Percentiles rank a stretch among this genome's conserved stretches.
These are phyloP conservation scores for Soucietia sequanensis DNA, from an alignment of 805 yeast species.

Conservation along the genomic window DNA sequence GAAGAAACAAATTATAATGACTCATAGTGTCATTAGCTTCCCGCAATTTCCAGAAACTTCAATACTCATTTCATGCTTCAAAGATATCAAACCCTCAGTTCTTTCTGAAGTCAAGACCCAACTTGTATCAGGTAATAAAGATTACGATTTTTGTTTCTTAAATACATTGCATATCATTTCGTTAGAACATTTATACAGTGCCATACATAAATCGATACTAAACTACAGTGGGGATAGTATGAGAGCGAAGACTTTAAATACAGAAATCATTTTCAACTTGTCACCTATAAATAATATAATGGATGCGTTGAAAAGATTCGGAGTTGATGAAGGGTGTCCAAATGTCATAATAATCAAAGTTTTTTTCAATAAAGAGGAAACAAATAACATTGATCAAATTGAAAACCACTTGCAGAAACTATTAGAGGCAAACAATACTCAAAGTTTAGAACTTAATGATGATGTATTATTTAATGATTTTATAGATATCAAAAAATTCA, in stretches of 20 bases:
- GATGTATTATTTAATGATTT: constrained; percentile 13
- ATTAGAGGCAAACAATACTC: constrained; percentile 9
- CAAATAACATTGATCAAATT: constrained; percentile 20
- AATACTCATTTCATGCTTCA: constrained; percentile 44
- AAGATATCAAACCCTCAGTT: constrained; percentile 39
- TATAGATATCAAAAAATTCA: constrained; percentile 28
- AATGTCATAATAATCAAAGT: constrained; percentile 55
- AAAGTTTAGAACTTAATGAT: constrained; percentile 21
- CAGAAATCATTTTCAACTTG: constrained; percentile 68
- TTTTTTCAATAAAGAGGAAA: constrained; percentile 14
- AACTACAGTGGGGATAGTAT: constrained; percentile 48
- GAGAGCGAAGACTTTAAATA: constrained; percentile 65
- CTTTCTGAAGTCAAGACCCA: constrained; percentile 42
- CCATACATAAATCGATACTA: constrained; percentile 57
- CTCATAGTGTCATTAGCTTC: constrained; percentile 13
- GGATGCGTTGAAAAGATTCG: constrained; percentile 71
- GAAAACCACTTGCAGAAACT: constrained; percentile 30
- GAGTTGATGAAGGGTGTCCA: constrained; percentile 51
- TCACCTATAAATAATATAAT: constrained; percentile 70
- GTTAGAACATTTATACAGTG: constrained; percentile 58
- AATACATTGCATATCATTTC: constrained; percentile 59
- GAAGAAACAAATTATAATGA: too few relatives aligned
- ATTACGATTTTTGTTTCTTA: constrained; percentile 63
- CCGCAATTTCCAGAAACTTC: constrained; percentile 48
- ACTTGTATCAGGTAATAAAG: constrained; percentile 44